Evolutionary conservation across 495 filamentous ascomycete species (phyloP).

Genomic region (Xylaria flabelliformis): DNA sequence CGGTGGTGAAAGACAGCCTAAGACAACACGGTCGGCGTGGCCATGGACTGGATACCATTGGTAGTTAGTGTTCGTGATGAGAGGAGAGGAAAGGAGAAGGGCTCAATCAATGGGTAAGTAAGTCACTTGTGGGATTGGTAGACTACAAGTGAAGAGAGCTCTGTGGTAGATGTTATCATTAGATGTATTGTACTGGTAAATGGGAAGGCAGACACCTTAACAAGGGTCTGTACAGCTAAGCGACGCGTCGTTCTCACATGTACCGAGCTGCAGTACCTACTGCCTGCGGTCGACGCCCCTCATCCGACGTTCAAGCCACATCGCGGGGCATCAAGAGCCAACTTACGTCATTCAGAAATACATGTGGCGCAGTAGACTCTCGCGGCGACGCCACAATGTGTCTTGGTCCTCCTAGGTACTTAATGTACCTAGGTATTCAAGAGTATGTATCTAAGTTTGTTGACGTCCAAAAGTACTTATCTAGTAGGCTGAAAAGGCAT

Average conservation of each 20-base stretch:
- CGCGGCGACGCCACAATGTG: neutral
- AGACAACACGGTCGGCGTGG: constrained; percentile 1
- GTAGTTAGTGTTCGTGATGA: no score
- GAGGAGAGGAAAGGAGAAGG: neutral
- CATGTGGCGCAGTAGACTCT: constrained; percentile 15
- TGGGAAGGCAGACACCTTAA: neutral
- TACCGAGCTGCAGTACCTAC: neutral
- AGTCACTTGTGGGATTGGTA: neutral
- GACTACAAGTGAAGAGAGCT: neutral
- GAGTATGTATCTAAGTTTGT: no score
- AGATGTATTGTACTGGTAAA: neutral
- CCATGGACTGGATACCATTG: constrained; percentile 7
- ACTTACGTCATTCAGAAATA: constrained; percentile 23
- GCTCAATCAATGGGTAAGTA: no score
- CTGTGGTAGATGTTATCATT: constrained; percentile 19
- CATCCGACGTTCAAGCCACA: constrained; percentile 16
- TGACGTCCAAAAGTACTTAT: no score
- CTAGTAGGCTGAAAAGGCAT: neutral
- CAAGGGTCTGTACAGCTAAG: neutral
- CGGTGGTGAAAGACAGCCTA: neutral
- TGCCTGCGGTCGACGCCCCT: constrained; percentile 1
- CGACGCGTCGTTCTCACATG: constrained; percentile 15
- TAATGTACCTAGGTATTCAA: no score
- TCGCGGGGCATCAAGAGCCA: constrained; percentile 23
- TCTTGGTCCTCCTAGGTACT: no score